Percentiles rank a stretch among this genome's conserved stretches.
Evolutionary conservation across 495 filamentous ascomycete species (phyloP).

Genomic region (Tuber aestivum): DNA sequence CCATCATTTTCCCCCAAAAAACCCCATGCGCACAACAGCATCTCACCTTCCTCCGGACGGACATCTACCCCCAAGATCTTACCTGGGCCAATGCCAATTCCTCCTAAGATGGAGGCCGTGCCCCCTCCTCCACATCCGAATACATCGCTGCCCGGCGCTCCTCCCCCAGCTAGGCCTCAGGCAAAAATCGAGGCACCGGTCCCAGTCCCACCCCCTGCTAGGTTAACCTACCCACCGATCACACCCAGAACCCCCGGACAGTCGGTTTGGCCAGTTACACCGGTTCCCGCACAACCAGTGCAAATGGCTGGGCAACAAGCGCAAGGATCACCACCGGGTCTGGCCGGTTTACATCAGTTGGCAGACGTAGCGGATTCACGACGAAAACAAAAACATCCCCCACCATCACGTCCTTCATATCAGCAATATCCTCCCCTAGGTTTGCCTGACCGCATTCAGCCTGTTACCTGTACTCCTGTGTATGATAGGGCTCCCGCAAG

Average conservation of each 20-base stretch:
- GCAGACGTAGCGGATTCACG: conserved; percentile 33
- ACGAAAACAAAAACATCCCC: conserved; percentile 34
- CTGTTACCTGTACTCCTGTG: neutral
- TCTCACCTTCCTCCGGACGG: conserved; percentile 12
- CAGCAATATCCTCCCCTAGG: neutral
- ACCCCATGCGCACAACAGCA: conserved; percentile 13
- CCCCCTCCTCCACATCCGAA: conserved; percentile 28
- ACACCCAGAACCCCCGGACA: conserved; percentile 14
- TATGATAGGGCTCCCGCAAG: neutral
- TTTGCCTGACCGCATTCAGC: neutral
- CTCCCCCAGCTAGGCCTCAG: conserved; percentile 22
- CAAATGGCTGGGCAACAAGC: conserved; percentile 30
- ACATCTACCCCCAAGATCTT: conserved; percentile 15
- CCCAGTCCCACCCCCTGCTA: conserved; percentile 30
- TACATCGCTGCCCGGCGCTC: conserved; percentile 26
- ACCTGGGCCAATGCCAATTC: conserved; percentile 29
- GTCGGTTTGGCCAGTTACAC: conserved; percentile 6
- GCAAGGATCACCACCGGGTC: conserved; percentile 14
- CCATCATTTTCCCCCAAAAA: conserved; percentile 19
- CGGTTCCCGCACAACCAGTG: conserved; percentile 28
- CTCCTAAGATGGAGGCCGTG: conserved; percentile 32
- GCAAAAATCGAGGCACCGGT: conserved; percentile 28
- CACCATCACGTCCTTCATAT: conserved; percentile 15
- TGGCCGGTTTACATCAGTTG: conserved; percentile 25
- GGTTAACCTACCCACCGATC: conserved; percentile 24